Evolutionary conservation across 495 filamentous ascomycete species (phyloP).

Genomic region (Pseudotulostoma volvatum): DNA sequence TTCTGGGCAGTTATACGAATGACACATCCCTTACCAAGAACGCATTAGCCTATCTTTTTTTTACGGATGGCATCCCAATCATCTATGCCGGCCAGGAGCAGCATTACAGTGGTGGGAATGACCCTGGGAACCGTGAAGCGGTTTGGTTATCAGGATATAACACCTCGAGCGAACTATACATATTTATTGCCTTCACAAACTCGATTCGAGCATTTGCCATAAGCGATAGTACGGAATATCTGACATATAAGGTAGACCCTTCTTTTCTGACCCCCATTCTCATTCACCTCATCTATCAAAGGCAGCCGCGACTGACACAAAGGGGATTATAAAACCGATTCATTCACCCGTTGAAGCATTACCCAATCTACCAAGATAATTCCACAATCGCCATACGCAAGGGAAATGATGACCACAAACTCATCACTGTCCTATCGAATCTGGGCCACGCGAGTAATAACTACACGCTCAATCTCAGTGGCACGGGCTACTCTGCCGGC

Average conservation of each 20-base stretch:
- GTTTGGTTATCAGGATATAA: conserved; percentile 52
- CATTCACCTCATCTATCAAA: too few species aligned
- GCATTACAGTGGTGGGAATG: conserved; percentile 43
- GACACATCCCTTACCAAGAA: conserved; percentile 44
- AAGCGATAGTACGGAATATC: conserved; percentile 23
- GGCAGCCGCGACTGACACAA: not conserved
- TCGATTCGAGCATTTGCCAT: conserved; percentile 42
- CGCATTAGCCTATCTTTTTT: conserved; percentile 52
- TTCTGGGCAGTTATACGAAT: conserved; percentile 29
- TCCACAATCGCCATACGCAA: conserved; percentile 49
- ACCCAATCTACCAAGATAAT: conserved; percentile 38
- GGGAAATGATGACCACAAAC: conserved; percentile 34
- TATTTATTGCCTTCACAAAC: conserved; percentile 41
- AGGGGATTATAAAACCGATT: too few species aligned
- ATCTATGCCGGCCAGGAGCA: conserved; percentile 64
- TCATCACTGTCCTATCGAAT: conserved; percentile 48
- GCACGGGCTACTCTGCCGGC: conserved; percentile 22
- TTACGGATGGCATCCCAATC: conserved; percentile 52
- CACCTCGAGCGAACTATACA: conserved; percentile 45
- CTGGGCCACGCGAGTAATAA: conserved; percentile 27
- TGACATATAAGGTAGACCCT: conserved; percentile 32
- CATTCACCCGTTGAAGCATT: too few species aligned
- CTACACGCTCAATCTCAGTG: conserved; percentile 30
- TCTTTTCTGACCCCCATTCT: conserved; percentile 2
- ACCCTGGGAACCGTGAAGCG: conserved; percentile 59